Conservation (phyloP, 768 basidiomycete genomes). For the Rhodotorula diobovata region DNA sequence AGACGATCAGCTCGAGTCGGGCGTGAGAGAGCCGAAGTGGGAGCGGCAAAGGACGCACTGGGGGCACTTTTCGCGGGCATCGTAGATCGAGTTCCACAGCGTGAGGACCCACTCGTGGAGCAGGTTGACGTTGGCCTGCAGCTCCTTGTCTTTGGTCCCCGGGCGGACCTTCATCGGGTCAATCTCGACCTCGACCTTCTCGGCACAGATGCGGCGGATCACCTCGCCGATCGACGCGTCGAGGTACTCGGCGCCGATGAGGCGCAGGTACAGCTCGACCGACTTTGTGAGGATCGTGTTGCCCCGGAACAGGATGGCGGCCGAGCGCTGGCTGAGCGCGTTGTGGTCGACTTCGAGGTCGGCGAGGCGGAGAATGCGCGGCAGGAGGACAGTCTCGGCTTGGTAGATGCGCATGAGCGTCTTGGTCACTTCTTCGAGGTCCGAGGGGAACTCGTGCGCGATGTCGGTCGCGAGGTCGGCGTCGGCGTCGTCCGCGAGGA, state of each 20-base stretch:
- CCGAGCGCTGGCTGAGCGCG: slow-evolving; percentile 53
- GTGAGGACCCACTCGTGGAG: slow-evolving; percentile 73
- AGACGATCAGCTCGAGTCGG: background rate
- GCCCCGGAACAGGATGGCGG: slow-evolving; percentile 57
- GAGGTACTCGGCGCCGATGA: slow-evolving; percentile 73
- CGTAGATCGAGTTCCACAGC: slow-evolving; percentile 77
- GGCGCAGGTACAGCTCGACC: slow-evolving; percentile 73
- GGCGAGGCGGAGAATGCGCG: slow-evolving; percentile 67
- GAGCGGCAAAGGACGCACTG: slow-evolving; percentile 27
- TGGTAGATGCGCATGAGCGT: slow-evolving; percentile 59
- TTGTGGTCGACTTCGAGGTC: slow-evolving; percentile 67
- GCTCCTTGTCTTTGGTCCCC: slow-evolving; percentile 49
- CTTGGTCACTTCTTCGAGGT: slow-evolving; percentile 57
- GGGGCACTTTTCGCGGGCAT: slow-evolving; percentile 64
- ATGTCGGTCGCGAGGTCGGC: slow-evolving; percentile 61
- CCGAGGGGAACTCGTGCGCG: slow-evolving; percentile 60
- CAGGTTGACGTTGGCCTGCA: slow-evolving; percentile 63
- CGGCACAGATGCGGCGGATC: slow-evolving; percentile 65
- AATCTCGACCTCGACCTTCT: slow-evolving; percentile 74
- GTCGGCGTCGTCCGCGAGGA: slow-evolving; percentile 37
- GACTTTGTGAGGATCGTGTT: slow-evolving; percentile 57
- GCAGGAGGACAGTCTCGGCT: slow-evolving; percentile 55
- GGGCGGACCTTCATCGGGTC: slow-evolving; percentile 59
- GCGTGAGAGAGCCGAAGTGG: background rate
- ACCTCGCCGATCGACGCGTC: slow-evolving; percentile 70